Percentiles rank a stretch among this genome's conserved stretches.
Evolutionary conservation across 768 basidiomycete species (phyloP).

Genomic region (Amanita molliuscula): DNA sequence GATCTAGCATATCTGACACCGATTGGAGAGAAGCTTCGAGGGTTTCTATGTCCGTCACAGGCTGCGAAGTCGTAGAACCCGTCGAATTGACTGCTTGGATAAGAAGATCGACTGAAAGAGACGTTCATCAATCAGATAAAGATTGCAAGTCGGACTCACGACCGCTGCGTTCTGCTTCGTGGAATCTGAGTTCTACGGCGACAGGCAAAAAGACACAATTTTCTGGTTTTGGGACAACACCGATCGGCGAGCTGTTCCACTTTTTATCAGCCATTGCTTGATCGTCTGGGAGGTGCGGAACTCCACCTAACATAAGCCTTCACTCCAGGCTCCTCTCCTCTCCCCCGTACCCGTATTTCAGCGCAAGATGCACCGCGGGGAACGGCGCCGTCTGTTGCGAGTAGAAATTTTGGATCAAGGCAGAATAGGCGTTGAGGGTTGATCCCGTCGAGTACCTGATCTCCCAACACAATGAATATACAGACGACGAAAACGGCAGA

Average conservation of each 20-base stretch:
- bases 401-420: slow-evolving; percentile 97
- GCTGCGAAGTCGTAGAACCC: slow-evolving; percentile 38
- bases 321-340: slow-evolving; percentile 56
- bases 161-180: slow-evolving; percentile 76
- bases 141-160: slow-evolving; percentile 39
- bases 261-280: slow-evolving; percentile 6
- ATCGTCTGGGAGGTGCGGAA: background rate
- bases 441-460: slow-evolving; percentile 88
- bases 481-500: slow-evolving; percentile 2
- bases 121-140: background rate
- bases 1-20: slow-evolving; percentile 73
- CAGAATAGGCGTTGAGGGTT: slow-evolving; percentile 87
- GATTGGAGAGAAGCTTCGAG: slow-evolving; percentile 64
- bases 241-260: slow-evolving; percentile 66
- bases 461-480: slow-evolving; percentile 1
- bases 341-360: slow-evolving; percentile 81
- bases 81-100: slow-evolving; percentile 35
- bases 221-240: slow-evolving; percentile 82
- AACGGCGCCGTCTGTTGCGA: slow-evolving; percentile 83
- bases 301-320: slow-evolving; percentile 80
- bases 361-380: slow-evolving; percentile 82
- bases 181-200: slow-evolving; percentile 76
- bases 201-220: slow-evolving; percentile 93
- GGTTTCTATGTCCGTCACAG: slow-evolving; percentile 60
- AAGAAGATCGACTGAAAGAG: slow-evolving; percentile 62